Evolutionary conservation across 345 rosid species (phyloP).

Genomic region (Gossypioides kirkii): DNA sequence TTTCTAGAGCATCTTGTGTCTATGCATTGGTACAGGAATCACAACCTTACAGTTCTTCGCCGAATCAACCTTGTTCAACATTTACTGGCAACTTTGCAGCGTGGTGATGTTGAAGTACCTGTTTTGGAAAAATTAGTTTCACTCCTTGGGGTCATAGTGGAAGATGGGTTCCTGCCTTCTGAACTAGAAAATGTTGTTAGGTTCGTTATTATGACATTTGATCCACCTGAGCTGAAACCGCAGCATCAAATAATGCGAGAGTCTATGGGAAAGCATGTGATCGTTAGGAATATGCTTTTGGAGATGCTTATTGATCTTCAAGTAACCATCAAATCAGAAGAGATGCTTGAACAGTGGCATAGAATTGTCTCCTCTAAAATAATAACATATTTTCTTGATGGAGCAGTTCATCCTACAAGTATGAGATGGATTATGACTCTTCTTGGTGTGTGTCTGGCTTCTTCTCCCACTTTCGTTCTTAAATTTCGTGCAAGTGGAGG

Average conservation of each 20-base stretch:
- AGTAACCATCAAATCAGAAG: conserved; percentile 92
- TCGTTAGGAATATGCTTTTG: conserved; percentile 94
- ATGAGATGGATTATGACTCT: conserved; percentile 99
- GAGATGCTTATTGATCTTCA: conserved; percentile 99
- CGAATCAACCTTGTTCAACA: conserved; percentile 95
- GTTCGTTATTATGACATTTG: conserved; percentile 96
- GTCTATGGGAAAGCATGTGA: conserved; percentile 95
- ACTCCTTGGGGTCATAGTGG: conserved; percentile 92
- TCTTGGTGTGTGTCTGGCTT: conserved; percentile 87
- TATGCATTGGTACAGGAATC: conserved; percentile 99
- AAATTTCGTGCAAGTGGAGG: conserved; percentile 94
- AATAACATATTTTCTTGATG: conserved; percentile 95
- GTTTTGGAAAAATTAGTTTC: conserved; percentile 95
- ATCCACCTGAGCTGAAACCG: conserved; percentile 86
- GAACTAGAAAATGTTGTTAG: conserved; percentile 95
- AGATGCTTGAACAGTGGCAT: conserved; percentile 97
- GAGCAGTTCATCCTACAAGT: conserved; percentile 98
- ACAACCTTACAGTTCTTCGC: conserved; percentile 91
- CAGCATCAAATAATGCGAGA: conserved; percentile 65
- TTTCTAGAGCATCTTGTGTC: conserved; percentile 99
- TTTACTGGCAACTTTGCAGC: conserved; percentile 87
- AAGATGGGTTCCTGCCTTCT: conserved; percentile 92
- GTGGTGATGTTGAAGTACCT: conserved; percentile 98
- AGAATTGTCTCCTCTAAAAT: conserved; percentile 94
- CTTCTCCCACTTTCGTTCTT: conserved; percentile 88